Base-by-base conservation (phyloP, 805 yeast genomes). In the Metschnikowia sp. region DNA sequence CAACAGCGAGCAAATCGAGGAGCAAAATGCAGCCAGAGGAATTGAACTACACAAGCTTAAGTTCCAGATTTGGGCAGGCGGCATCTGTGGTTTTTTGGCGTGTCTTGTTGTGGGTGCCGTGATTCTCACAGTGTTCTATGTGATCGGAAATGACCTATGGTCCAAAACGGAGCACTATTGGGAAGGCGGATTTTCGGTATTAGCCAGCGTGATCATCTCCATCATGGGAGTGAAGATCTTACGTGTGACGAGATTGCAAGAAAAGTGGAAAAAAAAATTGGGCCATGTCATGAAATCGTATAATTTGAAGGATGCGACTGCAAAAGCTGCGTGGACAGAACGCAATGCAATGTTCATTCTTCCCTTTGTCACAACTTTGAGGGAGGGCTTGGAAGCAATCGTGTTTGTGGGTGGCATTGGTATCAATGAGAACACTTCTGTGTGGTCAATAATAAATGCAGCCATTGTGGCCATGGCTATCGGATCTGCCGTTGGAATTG, bases 371-470 rank as follows among this genome's bases (percentile, higher is more conserved):
- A 90, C 97, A 2, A 84, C 96, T 4, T 69, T 90, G 42, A 78
- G 97, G 61, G 97, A 90, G 65, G 96, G 96, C 1, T 70, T 90
- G 44, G 97, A 90, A 65, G 96, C 96, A 0, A 90, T 90, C 33
- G 94, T 90, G 2, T 90, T 90, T 58, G 76, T 90, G 37, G 97
- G 96, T 3, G 97, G 97, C 28, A 83, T 90, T 37, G 95, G 96
- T 65, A 81, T 87, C 49, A 79, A 82, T 32, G 87, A 82, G 52
- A 89, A 92, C 6, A 61, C 80, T 10, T 61, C 80, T 0, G 38
- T 55, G 6, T 33, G 44, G 47, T 78, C 89, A 0, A 76, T 86
- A 49, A 83, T 91, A 13, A 60, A 84, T 32, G 83, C 94, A 0
- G 80, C 81, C 40, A 29, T 83, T 0, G 51, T 73, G 0, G 96